Conservation (phyloP, 2,329 filamentous ascomycete genomes). For the Alternaria infectoria region DNA sequence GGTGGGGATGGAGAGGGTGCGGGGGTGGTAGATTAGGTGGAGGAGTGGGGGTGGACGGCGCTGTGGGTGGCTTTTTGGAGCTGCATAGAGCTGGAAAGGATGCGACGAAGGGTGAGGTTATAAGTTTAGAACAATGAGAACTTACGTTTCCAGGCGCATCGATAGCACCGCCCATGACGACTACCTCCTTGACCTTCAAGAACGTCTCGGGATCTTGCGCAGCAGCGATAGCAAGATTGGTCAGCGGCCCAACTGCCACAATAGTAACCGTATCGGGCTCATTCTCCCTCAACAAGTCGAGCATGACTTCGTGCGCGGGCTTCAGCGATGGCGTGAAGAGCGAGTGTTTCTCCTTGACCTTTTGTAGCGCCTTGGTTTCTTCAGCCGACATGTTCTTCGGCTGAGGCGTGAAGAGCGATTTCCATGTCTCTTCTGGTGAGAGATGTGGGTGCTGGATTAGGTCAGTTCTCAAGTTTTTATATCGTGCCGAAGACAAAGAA, state of each 20-base stretch:
- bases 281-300: slow-evolving; percentile 82
- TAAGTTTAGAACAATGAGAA: not conserved
- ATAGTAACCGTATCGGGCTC: slow-evolving; percentile 87
- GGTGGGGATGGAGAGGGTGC: slow-evolving; percentile 22
- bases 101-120: not conserved
- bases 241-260: slow-evolving; percentile 86
- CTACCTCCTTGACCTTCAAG: slow-evolving; percentile 84
- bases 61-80: not conserved
- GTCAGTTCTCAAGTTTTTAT: not conserved
- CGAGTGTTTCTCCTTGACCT: slow-evolving; percentile 50
- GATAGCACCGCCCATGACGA: slow-evolving; percentile 93
- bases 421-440: slow-evolving; percentile 56
- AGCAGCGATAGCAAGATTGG: slow-evolving; percentile 90
- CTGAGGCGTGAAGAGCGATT: slow-evolving; percentile 50
- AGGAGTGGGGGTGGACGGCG: slow-evolving; percentile 26
- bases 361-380: slow-evolving; percentile 44
- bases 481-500: not conserved
- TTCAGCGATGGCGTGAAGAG: slow-evolving; percentile 76
- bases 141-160: slow-evolving; percentile 75
- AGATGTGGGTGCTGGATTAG: slow-evolving; percentile 54
- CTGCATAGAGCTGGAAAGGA: slow-evolving; percentile 18
- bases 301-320: slow-evolving; percentile 82
- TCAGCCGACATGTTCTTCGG: slow-evolving; percentile 39
- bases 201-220: slow-evolving; percentile 89
- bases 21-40: slow-evolving; percentile 25